These are phyloP conservation scores for Rosa rugosa DNA, from an alignment of 306 rosid genomes.

Conservation along the genomic window DNA sequence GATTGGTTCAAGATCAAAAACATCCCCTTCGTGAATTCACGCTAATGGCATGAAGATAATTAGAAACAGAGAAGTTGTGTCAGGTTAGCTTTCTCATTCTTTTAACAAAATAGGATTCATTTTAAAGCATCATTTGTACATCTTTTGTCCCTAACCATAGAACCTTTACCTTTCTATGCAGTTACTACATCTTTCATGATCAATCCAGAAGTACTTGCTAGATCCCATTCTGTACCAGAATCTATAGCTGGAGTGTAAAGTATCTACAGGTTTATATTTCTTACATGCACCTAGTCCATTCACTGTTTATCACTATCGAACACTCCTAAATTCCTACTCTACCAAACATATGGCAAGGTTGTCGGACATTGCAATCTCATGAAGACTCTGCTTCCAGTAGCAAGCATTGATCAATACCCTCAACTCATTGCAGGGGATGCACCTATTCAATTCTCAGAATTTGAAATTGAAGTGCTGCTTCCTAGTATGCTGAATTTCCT, in stretches of 20 bases:
- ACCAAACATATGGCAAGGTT: not conserved
- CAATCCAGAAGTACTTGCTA: not conserved
- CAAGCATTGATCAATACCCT: not conserved
- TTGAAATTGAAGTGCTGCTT: not conserved
- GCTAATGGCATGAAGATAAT: not conserved
- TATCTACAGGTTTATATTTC: not conserved
- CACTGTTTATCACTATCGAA: not conserved
- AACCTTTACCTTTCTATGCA: not conserved
- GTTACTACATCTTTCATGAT: not conserved
- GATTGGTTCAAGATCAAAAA: constrained; percentile 14
- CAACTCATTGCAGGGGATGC: not conserved
- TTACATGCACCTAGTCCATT: not conserved
- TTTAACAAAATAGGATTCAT: not conserved
- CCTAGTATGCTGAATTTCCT: not conserved
- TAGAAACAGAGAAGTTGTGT: not conserved
- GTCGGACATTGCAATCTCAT: not conserved
- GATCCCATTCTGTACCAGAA: not conserved
- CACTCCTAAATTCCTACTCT: not conserved
- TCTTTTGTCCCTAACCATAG: not conserved
- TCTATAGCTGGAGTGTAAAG: not conserved
- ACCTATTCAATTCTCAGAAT: not conserved
- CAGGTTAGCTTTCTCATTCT: not conserved
- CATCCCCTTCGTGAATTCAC: not conserved
- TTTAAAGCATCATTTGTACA: no score
- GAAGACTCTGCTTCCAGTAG: not conserved